phyloP scores from a whole-genome alignment of 768 basidiomycete species.

The Galerina sulciceps region DNA sequence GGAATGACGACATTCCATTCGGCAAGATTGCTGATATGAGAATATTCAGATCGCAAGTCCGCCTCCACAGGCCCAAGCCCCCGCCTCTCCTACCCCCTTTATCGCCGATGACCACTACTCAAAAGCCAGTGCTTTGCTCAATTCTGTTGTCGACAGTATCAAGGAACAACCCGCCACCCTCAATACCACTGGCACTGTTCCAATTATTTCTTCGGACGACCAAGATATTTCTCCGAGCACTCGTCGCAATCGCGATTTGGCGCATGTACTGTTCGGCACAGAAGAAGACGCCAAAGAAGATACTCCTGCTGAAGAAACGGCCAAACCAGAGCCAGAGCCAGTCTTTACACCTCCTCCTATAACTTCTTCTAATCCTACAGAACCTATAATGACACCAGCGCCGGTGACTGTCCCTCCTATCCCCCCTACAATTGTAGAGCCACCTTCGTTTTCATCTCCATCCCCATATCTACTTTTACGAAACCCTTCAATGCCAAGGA shows the following conservation, averaged over 20 bases:
- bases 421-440: conserved; percentile 18
- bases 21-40: conserved; percentile 3
- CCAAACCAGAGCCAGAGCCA: conserved; percentile 12
- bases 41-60: conserved; percentile 61
- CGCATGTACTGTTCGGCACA: conserved; percentile 75
- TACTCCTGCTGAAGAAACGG: conserved; percentile 6
- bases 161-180: conserved; percentile 34
- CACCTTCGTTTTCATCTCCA: conserved; percentile 30
- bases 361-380: background rate
- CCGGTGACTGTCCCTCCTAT: conserved; percentile 8
- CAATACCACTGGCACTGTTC: conserved; percentile 18
- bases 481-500: conserved; percentile 47
- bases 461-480: conserved; percentile 41
- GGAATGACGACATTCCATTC: background rate
- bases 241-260: conserved; percentile 74
- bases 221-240: conserved; percentile 51
- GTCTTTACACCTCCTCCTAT: conserved; percentile 13
- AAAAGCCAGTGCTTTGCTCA: conserved; percentile 69
- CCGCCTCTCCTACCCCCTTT: conserved; percentile 37
- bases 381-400: conserved; percentile 5
- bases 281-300: conserved; percentile 37
- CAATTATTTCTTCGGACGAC: conserved; percentile 29
- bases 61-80: conserved; percentile 49
- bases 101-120: conserved; percentile 51
- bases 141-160: conserved; percentile 62